Evolutionary conservation across 345 rosid species (phyloP).

Genomic region (Pelargonium nanum): DNA sequence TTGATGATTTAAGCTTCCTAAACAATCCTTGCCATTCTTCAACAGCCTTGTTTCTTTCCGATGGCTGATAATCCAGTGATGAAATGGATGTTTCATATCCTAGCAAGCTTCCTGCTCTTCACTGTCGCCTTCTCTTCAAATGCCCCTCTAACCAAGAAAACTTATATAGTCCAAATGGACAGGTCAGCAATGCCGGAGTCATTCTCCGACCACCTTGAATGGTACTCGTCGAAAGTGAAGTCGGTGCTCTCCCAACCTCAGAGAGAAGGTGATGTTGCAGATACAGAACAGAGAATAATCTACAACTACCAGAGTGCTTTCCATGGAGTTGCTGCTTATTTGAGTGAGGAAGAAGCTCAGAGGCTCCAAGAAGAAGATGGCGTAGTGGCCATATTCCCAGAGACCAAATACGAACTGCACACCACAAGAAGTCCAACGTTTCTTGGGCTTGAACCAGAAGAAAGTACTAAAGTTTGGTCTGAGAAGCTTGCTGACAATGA

Average conservation of each 20-base stretch:
- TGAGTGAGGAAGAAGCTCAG: slow-evolving; percentile 46
- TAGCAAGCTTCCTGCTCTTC: slow-evolving; percentile 20
- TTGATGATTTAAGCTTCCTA: slow-evolving; percentile 13
- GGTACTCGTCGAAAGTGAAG: slow-evolving; percentile 64
- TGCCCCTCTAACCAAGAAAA: slow-evolving; percentile 28
- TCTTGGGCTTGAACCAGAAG: slow-evolving; percentile 49
- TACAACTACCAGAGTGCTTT: slow-evolving; percentile 56
- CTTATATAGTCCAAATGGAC: slow-evolving; percentile 82
- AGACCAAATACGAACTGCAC: slow-evolving; percentile 50
- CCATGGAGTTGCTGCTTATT: slow-evolving; percentile 56
- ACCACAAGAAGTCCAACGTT: slow-evolving; percentile 70
- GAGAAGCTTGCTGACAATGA: slow-evolving; percentile 43
- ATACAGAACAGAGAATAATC: slow-evolving; percentile 37
- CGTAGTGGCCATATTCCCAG: slow-evolving; percentile 46
- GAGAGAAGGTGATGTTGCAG: slow-evolving; percentile 21
- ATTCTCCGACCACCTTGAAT: slow-evolving; percentile 43
- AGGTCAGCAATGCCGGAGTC: slow-evolving; percentile 63
- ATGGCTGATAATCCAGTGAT: slow-evolving; percentile 33
- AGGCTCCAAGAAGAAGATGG: slow-evolving; percentile 45
- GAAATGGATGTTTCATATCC: slow-evolving; percentile 33
- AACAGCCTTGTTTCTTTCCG: neutral
- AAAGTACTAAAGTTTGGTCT: slow-evolving; percentile 36
- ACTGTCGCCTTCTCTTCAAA: slow-evolving; percentile 20
- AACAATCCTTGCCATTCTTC: neutral
- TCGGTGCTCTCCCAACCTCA: slow-evolving; percentile 26